Evolutionary conservation across 2,329 filamentous ascomycete species (phyloP), one percentile per base, ranked within the genome.

Genomic region (Tothia fuscella): DNA sequence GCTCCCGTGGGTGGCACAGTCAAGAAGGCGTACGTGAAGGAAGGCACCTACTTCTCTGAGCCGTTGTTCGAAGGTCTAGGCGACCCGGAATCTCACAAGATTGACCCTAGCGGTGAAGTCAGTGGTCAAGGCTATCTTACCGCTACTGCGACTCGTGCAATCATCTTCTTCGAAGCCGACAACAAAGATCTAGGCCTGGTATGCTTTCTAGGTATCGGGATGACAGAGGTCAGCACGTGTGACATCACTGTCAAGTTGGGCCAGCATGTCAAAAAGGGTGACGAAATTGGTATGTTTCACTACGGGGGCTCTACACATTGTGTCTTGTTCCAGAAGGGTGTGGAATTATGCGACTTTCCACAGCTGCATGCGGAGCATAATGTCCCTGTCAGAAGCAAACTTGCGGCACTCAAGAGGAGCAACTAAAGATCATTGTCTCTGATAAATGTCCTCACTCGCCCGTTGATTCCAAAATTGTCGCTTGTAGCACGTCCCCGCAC

Each of bases 271-370:
- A 65, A 66, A 39, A 87, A 86, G 65, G 82, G 82, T 1, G 72
- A 85, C 3, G 63, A 85, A 61, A 65, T 78, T 30, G 82, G 82
- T 30, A 85, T 84, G 80, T 87, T 87, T 59, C 82, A 87, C 54
- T 86, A 80, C 54, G 82, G 82, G n/a, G 82, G 82, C 0, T 79
- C 72, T 6, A 76, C 75, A 1, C 76, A 83, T 54, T 82, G 78
- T 50, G 53, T 86, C 49, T 52, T 87, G 2, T 85, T 86, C 60
- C 59, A 72, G 21, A 66, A 71, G 47, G 69, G 64, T 0, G 71
- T 79, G 24, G 60, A 65, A 29, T 44, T 66, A 35, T 55, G 60
- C n/a, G 55, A 52, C 21, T 58, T 57, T 46, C 56, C 53, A 6
- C 41, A 56, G 47, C 50, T 54, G 2, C 54, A 56, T 4, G 44